A percentile compares a stretch with the other conserved stretches of the same genome.
phyloP scores from a whole-genome alignment of 2,329 filamentous ascomycete genomes.

The Penicillium concentricum region DNA sequence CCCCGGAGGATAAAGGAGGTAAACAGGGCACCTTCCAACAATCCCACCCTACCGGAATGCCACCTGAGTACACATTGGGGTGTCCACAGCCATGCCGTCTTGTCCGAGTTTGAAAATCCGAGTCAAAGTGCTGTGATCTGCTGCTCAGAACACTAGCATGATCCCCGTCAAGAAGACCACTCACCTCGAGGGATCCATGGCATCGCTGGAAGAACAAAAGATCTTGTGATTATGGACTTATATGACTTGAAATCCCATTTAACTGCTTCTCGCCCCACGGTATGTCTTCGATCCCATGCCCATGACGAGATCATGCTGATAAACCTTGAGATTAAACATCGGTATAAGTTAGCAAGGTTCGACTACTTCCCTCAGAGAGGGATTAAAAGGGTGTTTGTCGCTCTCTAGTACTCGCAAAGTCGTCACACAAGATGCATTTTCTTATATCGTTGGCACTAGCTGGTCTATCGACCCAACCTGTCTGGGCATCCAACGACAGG shows the following conservation, averaged over 20 bases:
- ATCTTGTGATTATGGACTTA: neutral
- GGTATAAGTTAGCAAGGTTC: neutral
- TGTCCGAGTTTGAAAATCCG: neutral
- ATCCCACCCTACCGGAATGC: neutral
- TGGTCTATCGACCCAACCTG: slow-evolving; percentile 3
- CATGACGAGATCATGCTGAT: slow-evolving; percentile 9
- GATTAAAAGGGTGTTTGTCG: neutral
- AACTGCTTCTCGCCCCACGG: neutral
- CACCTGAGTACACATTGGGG: neutral
- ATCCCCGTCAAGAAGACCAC: neutral
- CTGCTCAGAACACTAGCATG: slow-evolving; percentile 1
- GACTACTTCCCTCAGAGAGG: neutral
- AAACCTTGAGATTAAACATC: neutral
- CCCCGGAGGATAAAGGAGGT: slow-evolving; percentile 1
- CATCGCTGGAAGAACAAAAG: neutral
- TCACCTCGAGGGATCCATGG: neutral
- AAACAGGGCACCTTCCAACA: neutral
- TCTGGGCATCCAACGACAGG: slow-evolving; percentile 1
- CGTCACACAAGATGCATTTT: slow-evolving; percentile 3
- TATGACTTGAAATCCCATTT: neutral
- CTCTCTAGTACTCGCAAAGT: neutral
- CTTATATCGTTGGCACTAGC: slow-evolving; percentile 9
- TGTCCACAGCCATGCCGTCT: neutral
- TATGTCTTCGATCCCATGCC: neutral
- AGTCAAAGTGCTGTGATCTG: neutral